Base-by-base conservation (phyloP, 257 asterid genomes). In the Capsicum baccatum region DNA sequence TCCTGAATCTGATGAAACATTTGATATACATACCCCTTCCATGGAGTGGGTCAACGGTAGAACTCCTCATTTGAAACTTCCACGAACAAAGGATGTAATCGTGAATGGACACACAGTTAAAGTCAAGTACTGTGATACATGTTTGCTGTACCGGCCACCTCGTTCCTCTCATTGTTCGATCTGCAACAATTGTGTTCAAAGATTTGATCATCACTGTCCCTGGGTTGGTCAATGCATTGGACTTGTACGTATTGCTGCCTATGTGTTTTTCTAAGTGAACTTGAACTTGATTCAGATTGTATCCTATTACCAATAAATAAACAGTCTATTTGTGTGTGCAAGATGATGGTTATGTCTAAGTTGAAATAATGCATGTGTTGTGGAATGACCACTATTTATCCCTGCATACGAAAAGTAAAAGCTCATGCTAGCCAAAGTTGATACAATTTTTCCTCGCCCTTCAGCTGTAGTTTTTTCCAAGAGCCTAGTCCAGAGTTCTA, bases 201-300 rank as follows among this genome's bases (percentile, higher is more conserved):
- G 87, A 89, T 92, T 94, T 57, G 98, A 95, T 92, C 98, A 94
- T 85, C 98, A 95, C 76, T 95, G 98, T 85, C 98, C 98, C 54
- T 95, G 98, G 98, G 93, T 95, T 83, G 98, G 98, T 58, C 99
- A 95, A 83, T 95, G 99, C 92, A 94, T 95, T 85, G 99, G 99
- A 66, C 57, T 92, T 44, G 99, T 95, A 87, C 92, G 98, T 92
- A 71, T 83, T 83, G 76, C 64, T 54, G 74, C 54, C 60, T 57
- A 14, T 42, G 54, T 17, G 58, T 81, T 63, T n/a, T 19, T 6
- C 8, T 17, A 9, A 47, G 15, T 0, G 10, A 39, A 62, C 85
- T 68, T 64, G 52, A 70, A 9, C 78, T 54, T 26, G 26, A 54
- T 78, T 54, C 54, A 64, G 64, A 39, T 54, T 76, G 14, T 26